A percentile compares a stretch with the other conserved stretches of the same genome.
phyloP scores from a whole-genome alignment of 768 basidiomycete genomes.

The Boletales sp. region DNA sequence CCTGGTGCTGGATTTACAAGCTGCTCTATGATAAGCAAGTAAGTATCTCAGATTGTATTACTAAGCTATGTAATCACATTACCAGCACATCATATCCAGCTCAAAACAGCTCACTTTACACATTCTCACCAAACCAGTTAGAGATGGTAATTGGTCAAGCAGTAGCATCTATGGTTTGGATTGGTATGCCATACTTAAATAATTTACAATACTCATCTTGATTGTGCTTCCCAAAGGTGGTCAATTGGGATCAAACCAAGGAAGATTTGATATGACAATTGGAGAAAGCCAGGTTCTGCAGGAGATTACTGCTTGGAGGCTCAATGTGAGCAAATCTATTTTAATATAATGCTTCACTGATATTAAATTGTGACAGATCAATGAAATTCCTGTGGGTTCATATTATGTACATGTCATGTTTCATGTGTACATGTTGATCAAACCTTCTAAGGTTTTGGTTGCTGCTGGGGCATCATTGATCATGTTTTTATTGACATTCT shows the following conservation, averaged over 20 bases:
- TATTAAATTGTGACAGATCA: slow-evolving; percentile 3
- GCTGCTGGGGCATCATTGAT: slow-evolving; percentile 5
- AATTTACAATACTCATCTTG: neutral
- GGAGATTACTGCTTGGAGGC: slow-evolving; percentile 3
- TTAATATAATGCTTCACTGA: neutral
- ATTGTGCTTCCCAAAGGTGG: slow-evolving; percentile 3
- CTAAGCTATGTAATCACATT: too few species aligned
- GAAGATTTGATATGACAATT: slow-evolving; percentile 5
- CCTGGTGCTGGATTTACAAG: neutral
- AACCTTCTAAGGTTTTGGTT: slow-evolving; percentile 1
- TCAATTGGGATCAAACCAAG: slow-evolving; percentile 1
- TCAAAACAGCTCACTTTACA: neutral
- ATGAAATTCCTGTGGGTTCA: slow-evolving; percentile 9
- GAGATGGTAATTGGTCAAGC: slow-evolving; percentile 2
- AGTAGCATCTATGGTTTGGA: slow-evolving; percentile 9
- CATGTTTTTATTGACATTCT: neutral
- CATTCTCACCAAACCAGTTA: neutral
- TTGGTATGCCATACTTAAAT: neutral
- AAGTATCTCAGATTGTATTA: neutral
- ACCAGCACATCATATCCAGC: neutral
- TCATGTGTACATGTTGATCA: neutral
- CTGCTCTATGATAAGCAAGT: neutral
- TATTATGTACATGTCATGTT: neutral
- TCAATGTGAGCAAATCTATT: slow-evolving; percentile 11
- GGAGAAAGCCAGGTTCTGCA: slow-evolving; percentile 6